phyloP scores from a whole-genome alignment of 1,139 yeast species.

The Nakaseomyces delphensis region DNA sequence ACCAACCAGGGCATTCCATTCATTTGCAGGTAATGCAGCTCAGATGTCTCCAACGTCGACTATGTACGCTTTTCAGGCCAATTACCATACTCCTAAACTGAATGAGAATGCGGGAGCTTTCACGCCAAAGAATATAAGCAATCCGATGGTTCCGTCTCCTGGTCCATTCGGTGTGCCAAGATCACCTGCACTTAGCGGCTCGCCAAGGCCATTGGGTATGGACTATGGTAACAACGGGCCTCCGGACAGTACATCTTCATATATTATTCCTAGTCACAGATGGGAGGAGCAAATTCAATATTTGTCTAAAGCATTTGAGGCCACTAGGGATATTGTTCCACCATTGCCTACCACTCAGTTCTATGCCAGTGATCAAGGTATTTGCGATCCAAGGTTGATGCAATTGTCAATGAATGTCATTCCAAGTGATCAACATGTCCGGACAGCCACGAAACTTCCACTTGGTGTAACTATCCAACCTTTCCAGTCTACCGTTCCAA shows the following conservation, averaged over 20 bases:
- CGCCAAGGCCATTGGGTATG: constrained; percentile 3
- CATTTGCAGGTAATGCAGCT: constrained; percentile 11
- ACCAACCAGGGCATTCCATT: constrained; percentile 25
- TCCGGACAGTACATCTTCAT: constrained; percentile 19
- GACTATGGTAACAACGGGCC: not conserved
- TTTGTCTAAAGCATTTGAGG: constrained; percentile 45
- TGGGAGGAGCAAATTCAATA: constrained; percentile 44
- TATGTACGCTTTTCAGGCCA: constrained; percentile 7
- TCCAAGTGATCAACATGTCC: constrained; percentile 65
- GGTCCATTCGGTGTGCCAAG: constrained; percentile 10
- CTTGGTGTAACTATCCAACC: constrained; percentile 76
- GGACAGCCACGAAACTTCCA: constrained; percentile 69
- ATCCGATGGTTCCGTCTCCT: constrained; percentile 2
- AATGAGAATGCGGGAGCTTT: constrained; percentile 4
- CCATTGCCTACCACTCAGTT: constrained; percentile 74
- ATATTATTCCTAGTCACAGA: constrained; percentile 51
- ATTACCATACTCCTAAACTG: constrained; percentile 8
- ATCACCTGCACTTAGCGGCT: constrained; percentile 7
- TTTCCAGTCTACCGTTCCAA: constrained; percentile 50
- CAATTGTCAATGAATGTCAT: constrained; percentile 76
- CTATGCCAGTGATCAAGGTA: constrained; percentile 70
- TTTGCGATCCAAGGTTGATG: constrained; percentile 71
- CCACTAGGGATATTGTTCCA: constrained; percentile 70
- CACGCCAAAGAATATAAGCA: not conserved
- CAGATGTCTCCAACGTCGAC: constrained; percentile 4